A percentile compares a stretch with the other conserved stretches of the same genome.
These are phyloP conservation scores for Fusarium nygamai DNA, from an alignment of 2,329 filamentous ascomycete species.

Conservation along the genomic window DNA sequence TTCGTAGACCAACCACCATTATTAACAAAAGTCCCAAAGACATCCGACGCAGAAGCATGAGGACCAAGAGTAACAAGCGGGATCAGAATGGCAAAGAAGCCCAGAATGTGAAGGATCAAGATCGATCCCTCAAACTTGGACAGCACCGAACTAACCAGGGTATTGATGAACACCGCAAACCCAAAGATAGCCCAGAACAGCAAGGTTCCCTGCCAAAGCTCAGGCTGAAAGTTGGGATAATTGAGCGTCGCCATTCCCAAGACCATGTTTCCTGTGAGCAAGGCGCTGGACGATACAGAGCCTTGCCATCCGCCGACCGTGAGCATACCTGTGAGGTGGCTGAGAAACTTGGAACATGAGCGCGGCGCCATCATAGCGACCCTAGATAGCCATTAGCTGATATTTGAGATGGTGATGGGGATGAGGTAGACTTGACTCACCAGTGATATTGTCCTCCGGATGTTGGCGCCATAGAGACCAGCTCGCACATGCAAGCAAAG, in stretches of 20 bases:
- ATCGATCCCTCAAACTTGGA: slow-evolving; percentile 62
- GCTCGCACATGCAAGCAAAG: slow-evolving; percentile 53
- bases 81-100: slow-evolving; percentile 48
- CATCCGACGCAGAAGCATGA: slow-evolving; percentile 46
- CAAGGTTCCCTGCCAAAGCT: slow-evolving; percentile 60
- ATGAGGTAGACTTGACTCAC: background rate
- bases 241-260: slow-evolving; percentile 45
- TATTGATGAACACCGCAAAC: slow-evolving; percentile 61
- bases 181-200: slow-evolving; percentile 59
- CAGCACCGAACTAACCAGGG: slow-evolving; percentile 55
- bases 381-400: slow-evolving; percentile 28
- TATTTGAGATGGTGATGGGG: accelerated
- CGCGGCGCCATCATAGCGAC: slow-evolving; percentile 62
- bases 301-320: slow-evolving; percentile 60
- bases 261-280: slow-evolving; percentile 59
- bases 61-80: slow-evolving; percentile 46
- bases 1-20: slow-evolving; percentile 55
- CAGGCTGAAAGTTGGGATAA: slow-evolving; percentile 50
- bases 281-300: slow-evolving; percentile 48
- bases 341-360: slow-evolving; percentile 61
- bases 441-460: slow-evolving; percentile 70
- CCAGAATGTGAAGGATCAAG: slow-evolving; percentile 58
- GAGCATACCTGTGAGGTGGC: slow-evolving; percentile 62
- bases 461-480: slow-evolving; percentile 59
- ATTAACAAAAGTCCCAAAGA: slow-evolving; percentile 58